Evolutionary conservation across 2,329 filamentous ascomycete species (phyloP), one percentile per base, ranked within the genome.

Genomic region (Claviceps sp.): DNA sequence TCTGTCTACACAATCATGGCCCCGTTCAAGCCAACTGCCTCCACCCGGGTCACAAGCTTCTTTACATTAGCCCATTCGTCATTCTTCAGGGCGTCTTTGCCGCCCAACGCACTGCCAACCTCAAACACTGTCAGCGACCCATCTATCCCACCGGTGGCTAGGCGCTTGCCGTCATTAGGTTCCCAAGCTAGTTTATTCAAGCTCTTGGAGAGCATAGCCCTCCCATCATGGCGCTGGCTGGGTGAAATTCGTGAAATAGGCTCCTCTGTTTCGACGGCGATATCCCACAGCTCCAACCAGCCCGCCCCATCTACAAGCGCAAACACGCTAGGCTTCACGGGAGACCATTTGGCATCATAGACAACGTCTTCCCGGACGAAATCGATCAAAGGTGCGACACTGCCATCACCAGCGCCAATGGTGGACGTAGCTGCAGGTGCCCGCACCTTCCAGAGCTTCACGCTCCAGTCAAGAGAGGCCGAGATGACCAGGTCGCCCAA

Each of bases 121-220:
- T 98, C 93, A 63, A 97, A 98, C 7, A 98, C 81, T 0, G 87
- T 95, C 22, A 96, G 75, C 1, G 89, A 82, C 11, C 91, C 91
- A 62, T 96, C 90, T 55, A 98, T 84, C 4, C 93, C 93, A 45
- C 93, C 94, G 0, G 89, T 89, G 1, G 91, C 93, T 49, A 97
- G 72, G 50, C 87, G 79, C 68, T 85, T 86, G 48, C 93, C 94
- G 64, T 96, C 90, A 45, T 81, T 84, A 61, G 83, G 82, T 70
- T 98, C 93, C 93, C 93, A 98, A 0, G 89, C 85, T 44, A 96
- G 74, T 71, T 93, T 95, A 68, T 98, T 98, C 61, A 98, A 70
- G 65, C 89, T 95, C 70, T 88, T 85, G 53, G 84, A 87, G 60
- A 91, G 76, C 65, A 88, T 81, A 30, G 81, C 79, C 67, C 80